These are phyloP conservation scores for Turritis glabra DNA, from an alignment of 345 rosid genomes.

Conservation along the genomic window DNA sequence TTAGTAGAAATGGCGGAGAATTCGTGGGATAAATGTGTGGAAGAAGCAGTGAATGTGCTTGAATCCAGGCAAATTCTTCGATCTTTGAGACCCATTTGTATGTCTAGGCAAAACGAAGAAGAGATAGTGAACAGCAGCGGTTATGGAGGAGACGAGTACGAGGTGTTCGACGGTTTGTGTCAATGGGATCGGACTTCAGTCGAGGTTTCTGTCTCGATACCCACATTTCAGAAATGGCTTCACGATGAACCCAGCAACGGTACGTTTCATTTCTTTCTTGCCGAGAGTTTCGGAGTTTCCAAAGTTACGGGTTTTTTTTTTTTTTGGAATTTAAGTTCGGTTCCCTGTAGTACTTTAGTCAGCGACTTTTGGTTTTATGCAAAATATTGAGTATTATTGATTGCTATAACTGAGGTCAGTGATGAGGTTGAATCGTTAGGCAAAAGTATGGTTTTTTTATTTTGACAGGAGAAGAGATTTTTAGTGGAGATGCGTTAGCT, in stretches of 20 bases:
- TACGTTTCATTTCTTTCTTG: conserved; percentile 27
- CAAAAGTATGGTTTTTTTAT: neutral
- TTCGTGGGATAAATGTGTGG: conserved; percentile 76
- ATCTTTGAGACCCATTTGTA: conserved; percentile 74
- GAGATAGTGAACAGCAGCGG: neutral
- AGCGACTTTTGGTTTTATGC: neutral
- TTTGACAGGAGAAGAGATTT: conserved; percentile 62
- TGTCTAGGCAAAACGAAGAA: conserved; percentile 34
- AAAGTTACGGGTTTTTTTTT: neutral
- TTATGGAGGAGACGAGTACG: conserved; percentile 39
- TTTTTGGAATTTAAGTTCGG: neutral
- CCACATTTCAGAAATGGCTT: conserved; percentile 79
- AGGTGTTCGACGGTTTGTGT: conserved; percentile 75
- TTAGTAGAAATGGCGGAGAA: conserved; percentile 31
- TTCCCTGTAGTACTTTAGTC: neutral
- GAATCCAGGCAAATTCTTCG: conserved; percentile 66
- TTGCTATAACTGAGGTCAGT: neutral
- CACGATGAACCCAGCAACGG: conserved; percentile 81
- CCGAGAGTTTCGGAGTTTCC: conserved; percentile 39
- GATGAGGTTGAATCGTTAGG: neutral
- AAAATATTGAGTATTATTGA: neutral
- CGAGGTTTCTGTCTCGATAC: conserved; percentile 57
- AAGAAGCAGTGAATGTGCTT: conserved; percentile 70
- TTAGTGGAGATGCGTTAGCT: conserved; percentile 35
- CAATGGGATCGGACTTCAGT: conserved; percentile 83